Evolutionary conservation across 768 basidiomycete species (phyloP).

Genomic region (Cystobasidium tubakii): DNA sequence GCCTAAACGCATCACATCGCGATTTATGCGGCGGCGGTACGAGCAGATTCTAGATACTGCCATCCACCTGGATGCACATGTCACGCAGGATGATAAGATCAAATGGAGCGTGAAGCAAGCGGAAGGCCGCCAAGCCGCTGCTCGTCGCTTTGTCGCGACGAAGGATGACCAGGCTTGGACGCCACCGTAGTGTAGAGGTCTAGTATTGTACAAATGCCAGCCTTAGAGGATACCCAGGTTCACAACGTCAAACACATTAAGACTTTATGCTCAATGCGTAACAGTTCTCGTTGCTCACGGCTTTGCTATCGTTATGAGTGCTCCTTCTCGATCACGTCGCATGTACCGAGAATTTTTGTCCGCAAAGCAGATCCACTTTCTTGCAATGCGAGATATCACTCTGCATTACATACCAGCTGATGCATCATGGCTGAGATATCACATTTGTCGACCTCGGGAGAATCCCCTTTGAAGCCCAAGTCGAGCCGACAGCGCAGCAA

Average conservation of each 20-base stretch:
- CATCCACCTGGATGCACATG: neutral
- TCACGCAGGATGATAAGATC: neutral
- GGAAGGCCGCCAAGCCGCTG: neutral
- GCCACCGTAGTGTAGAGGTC: neutral
- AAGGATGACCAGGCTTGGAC: slow-evolving; percentile 5
- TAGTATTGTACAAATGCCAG: neutral
- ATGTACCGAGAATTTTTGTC: neutral
- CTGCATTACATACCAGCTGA: neutral
- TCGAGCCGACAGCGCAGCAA: neutral
- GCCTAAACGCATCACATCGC: slow-evolving; percentile 3
- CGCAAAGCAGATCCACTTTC: neutral
- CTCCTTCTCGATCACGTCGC: neutral
- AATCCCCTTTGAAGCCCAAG: neutral
- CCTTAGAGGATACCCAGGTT: too few species aligned
- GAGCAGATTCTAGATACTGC: slow-evolving; percentile 7
- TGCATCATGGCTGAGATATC: neutral
- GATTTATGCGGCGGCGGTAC: slow-evolving; percentile 26
- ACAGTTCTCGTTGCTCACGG: neutral
- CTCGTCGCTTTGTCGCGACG: neutral
- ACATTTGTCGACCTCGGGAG: neutral
- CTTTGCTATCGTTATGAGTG: neutral
- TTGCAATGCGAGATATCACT: neutral
- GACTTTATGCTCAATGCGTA: too few species aligned
- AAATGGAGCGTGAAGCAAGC: neutral
- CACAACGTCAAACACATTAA: too few species aligned